Evolutionary conservation across 441 rosid genomes (phyloP).

Genomic region (Melastoma candidum): DNA sequence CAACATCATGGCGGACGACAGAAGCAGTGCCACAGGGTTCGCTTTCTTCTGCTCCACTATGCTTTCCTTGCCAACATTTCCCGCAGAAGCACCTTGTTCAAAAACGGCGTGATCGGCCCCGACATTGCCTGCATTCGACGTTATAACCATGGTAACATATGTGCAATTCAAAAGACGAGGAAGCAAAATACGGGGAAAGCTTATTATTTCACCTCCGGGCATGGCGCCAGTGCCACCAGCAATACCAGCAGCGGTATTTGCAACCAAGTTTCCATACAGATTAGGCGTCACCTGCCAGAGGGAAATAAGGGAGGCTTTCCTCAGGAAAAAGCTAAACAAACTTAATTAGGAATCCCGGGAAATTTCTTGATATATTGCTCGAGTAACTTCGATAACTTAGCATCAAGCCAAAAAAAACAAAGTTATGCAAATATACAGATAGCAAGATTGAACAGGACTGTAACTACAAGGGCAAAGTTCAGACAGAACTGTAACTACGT

Average conservation of each 20-base stretch:
- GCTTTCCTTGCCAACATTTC: constrained; percentile 21
- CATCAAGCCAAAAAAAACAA: too few relatives aligned
- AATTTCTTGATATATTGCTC: too few relatives aligned
- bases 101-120: constrained; percentile 21
- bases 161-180: background rate
- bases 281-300: constrained; percentile 14
- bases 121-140: constrained; percentile 14
- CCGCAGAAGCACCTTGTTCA: constrained; percentile 23
- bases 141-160: too few relatives aligned
- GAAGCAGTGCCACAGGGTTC: constrained; percentile 21
- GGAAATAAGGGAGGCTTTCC: background rate
- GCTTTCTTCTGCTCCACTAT: constrained; percentile 16
- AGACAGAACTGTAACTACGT: too few relatives aligned
- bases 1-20: constrained; percentile 21
- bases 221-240: constrained; percentile 19
- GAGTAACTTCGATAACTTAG: too few relatives aligned
- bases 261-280: constrained; percentile 16
- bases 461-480: too few relatives aligned
- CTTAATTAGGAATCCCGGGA: too few relatives aligned
- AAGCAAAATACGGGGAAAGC: background rate
- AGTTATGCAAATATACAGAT: too few relatives aligned
- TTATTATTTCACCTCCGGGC: constrained; percentile 14
- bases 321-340: too few relatives aligned
- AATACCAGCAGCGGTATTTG: constrained; percentile 20
- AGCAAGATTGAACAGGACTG: too few relatives aligned